Evolutionary conservation across 768 basidiomycete genomes (phyloP), one percentile per base, ranked within the genome.

Genomic region (Mycena belliarum): DNA sequence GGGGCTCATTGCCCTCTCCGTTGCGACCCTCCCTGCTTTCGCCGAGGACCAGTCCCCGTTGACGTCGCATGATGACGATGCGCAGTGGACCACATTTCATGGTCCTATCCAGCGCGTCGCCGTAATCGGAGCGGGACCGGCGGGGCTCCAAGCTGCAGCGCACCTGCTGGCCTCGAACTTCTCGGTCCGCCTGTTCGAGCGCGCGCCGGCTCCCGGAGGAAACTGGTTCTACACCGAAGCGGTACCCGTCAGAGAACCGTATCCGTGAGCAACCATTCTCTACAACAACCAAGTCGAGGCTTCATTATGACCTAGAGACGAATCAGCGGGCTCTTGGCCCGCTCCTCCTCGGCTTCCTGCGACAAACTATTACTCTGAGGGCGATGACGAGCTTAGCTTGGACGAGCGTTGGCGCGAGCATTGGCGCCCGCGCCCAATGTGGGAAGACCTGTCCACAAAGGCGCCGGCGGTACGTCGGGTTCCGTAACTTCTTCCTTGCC

Each of bases 181-280:
- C 32, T 51, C 50, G 23, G 62, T 65, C 15, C 61, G 64, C 2
- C 48, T 65, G 7, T 65, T 65, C 41, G 64, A 65, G n/a, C 61
- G 62, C 11, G 58, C 64, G 6, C 62, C 64, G 21, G 50, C 47
- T 42, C 62, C 64, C 16, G 64, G 64, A 7, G 64, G 64, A 2
- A 61, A 63, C 33, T 65, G 64, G 64, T 57, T 63, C 33, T 65
- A 61, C 50, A 60, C 62, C 4, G 59, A 65, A 14, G 52, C 63
- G n/a, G 29, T 54, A 1, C 64, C 64, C 11, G 58, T 52, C 45
- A 42, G 64, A 25, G 64, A 65, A 41, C 23, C 50, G 11, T 65
- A 63, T 47, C 64, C 64, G 64, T 65, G 53, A 16, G 40, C n/a
- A 20, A n/a, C n/a, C n/a, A n/a, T n/a, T n/a, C n/a, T n/a, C n/a